Conservation (phyloP, 2,329 filamentous ascomycete genomes). For the Westerdykella ornata region DNA sequence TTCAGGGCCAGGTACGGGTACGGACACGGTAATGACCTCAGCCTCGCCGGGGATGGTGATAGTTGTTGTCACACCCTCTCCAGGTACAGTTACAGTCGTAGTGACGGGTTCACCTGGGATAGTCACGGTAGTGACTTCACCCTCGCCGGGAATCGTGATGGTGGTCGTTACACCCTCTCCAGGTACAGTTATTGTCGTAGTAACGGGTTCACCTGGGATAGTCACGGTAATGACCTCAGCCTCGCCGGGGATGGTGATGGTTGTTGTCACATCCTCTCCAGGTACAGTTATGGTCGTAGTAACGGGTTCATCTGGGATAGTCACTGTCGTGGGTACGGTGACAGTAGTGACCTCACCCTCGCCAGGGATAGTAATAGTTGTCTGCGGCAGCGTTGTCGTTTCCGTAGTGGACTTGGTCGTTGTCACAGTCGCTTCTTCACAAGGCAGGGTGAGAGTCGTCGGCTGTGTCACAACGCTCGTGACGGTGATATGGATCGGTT, state of each 20-base stretch:
- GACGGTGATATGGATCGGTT: not conserved
- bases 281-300: not conserved
- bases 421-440: too few relatives aligned
- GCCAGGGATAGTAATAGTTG: not conserved
- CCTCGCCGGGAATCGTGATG: not conserved
- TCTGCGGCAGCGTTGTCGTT: too few relatives aligned
- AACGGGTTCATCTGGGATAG: not conserved
- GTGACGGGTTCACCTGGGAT: not conserved
- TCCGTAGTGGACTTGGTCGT: too few relatives aligned
- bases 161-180: slow-evolving; percentile 45
- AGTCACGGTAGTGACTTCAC: not conserved
- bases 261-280: slow-evolving; percentile 44
- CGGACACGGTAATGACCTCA: not conserved
- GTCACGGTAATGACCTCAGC: slow-evolving; percentile 27
- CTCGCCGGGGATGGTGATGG: slow-evolving; percentile 2
- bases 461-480: not conserved
- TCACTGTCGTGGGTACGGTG: slow-evolving; percentile 45
- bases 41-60: not conserved
- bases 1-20: too few relatives aligned
- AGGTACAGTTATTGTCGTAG: not conserved
- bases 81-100: not conserved
- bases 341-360: slow-evolving; percentile 43
- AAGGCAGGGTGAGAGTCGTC: not conserved
- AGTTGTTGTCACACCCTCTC: slow-evolving; percentile 44
- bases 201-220: not conserved